Base-by-base conservation (phyloP, 2,329 filamentous ascomycete genomes). In the Amphichorda felina region DNA sequence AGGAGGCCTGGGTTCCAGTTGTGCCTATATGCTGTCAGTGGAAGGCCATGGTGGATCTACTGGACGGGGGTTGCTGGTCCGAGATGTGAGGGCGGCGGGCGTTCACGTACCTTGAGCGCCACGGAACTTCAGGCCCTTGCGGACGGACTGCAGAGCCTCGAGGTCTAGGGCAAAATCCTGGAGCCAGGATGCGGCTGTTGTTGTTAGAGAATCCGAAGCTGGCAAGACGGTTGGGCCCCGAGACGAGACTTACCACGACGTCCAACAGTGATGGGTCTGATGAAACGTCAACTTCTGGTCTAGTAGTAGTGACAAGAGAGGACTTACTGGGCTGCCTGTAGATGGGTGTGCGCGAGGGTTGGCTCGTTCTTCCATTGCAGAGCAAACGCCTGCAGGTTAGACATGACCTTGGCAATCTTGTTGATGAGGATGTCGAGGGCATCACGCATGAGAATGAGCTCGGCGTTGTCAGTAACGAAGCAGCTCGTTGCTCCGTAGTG, bases 111-210 rank as follows among this genome's bases (percentile, higher is more conserved):
- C 60, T 44, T 52, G 73, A 35, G 72, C 75, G 48, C 83, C 84
- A 38, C 86, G 78, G 66, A 93, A 93, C 41, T 71, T 67, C 31
- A 94, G 70, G 26, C 77, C 74, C 13, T 70, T 63, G 24, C 79
- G 73, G 6, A 77, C 80, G 30, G 70, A 63, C 61, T 88, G 79
- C 29, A 94, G 68, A 48, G 78, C 75, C 40, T 78, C 65, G 35
- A 94, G 67, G 47, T 93, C 86, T 59, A 87, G 32, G 36, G 78
- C 47, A 8, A 64, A 49, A 34, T 64, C 61, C 43, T 86, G n/a
- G n/a, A 79, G 72, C 82, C 83, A 89, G 46, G 84, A 71, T 29
- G 74, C 75, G n/a, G n/a, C n/a, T n/a, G n/a, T n/a, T n/a, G n/a
- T n/a, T n/a, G n/a, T n/a, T n/a, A n/a, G n/a, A n/a, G n/a, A n/a